Percentiles rank a stretch among this genome's conserved stretches.
Evolutionary conservation across 371 early-diverging fungal species (phyloP).

Genomic region (Cokeromyces recurvatus): DNA sequence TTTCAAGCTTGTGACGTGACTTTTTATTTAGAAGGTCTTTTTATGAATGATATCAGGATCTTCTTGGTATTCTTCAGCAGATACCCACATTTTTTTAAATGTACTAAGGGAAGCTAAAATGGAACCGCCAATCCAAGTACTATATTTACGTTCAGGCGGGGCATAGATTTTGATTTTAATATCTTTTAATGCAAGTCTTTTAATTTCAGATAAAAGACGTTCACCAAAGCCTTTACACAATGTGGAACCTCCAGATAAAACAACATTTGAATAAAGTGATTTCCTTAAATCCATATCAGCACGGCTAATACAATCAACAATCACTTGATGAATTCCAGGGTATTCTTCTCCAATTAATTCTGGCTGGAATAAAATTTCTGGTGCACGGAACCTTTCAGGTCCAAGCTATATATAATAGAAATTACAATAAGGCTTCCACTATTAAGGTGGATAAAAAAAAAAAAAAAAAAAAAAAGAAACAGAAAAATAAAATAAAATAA

Average conservation of each 20-base stretch:
- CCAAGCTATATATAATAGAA: constrained; percentile 72
- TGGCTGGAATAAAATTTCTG: constrained; percentile 91
- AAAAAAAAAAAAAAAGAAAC: too few relatives aligned
- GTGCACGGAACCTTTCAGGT: constrained; percentile 75
- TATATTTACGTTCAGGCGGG: constrained; percentile 96
- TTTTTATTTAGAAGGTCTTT: constrained; percentile 73
- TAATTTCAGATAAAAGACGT: constrained; percentile 85
- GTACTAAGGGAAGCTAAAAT: constrained; percentile 83
- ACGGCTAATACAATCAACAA: constrained; percentile 84
- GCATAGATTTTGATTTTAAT: constrained; percentile 94
- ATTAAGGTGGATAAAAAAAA: too few relatives aligned
- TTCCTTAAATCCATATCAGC: constrained; percentile 91
- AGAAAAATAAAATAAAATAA: too few relatives aligned
- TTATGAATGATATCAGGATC: constrained; percentile 81
- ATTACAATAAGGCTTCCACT: not conserved
- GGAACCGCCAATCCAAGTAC: constrained; percentile 97
- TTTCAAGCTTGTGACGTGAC: too few relatives aligned
- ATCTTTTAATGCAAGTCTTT: constrained; percentile 78
- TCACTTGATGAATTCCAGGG: constrained; percentile 85
- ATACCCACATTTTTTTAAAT: constrained; percentile 80
- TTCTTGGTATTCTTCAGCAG: constrained; percentile 82
- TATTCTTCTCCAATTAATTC: constrained; percentile 87
- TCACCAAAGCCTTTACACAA: constrained; percentile 61
- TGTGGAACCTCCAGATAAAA: constrained; percentile 93
- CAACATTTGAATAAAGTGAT: constrained; percentile 81